Evolutionary conservation across 306 rosid species (phyloP).

Genomic region (Psophocarpus tetragonolobus): DNA sequence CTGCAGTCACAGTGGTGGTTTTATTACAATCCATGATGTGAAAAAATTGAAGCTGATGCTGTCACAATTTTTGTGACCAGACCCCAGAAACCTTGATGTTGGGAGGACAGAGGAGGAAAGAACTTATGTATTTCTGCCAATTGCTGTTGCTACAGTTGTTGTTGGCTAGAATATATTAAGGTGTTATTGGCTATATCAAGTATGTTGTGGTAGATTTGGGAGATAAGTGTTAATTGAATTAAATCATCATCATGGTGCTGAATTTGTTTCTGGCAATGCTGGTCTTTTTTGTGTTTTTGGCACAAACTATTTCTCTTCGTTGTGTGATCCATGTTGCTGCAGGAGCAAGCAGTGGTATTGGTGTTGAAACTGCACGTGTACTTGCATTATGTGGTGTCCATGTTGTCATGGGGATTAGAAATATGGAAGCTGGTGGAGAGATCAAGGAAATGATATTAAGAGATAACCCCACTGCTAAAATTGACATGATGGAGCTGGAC

Average conservation of each 20-base stretch:
- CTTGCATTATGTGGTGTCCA: slow-evolving; percentile 78
- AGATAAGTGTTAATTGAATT: neutral
- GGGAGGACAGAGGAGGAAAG: neutral
- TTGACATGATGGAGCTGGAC: slow-evolving; percentile 74
- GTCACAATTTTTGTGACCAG: neutral
- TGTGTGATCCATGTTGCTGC: slow-evolving; percentile 11
- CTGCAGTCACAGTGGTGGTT: neutral
- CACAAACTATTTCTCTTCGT: neutral
- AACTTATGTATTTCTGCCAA: neutral
- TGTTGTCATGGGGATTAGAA: slow-evolving; percentile 69
- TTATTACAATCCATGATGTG: neutral
- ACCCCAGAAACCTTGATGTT: neutral
- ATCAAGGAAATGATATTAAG: slow-evolving; percentile 55
- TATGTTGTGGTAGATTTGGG: neutral
- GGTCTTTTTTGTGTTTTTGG: neutral
- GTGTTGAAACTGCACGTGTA: slow-evolving; percentile 68
- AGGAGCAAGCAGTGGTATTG: slow-evolving; percentile 87
- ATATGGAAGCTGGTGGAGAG: slow-evolving; percentile 51
- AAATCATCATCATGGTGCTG: neutral
- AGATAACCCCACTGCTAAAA: slow-evolving; percentile 58
- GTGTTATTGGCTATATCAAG: neutral
- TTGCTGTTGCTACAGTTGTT: neutral
- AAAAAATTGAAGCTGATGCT: neutral
- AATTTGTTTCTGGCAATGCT: neutral
- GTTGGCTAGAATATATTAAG: neutral